Evolutionary conservation across 2,329 filamentous ascomycete species (phyloP).

Genomic region (Exophiala sideris): DNA sequence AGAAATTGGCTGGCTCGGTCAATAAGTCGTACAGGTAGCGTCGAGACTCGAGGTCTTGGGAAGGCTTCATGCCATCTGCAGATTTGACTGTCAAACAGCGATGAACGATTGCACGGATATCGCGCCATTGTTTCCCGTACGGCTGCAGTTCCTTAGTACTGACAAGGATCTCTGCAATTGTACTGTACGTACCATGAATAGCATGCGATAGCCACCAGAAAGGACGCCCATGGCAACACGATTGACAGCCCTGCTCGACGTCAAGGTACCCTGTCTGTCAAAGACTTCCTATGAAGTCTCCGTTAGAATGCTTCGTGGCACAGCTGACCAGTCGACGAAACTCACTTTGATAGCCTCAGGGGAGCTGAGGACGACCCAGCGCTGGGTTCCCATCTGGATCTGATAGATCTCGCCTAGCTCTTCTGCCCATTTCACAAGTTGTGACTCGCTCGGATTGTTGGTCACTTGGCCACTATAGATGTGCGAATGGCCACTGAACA

Average conservation of each 20-base stretch:
- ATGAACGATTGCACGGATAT: slow-evolving; percentile 7
- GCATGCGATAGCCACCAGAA: slow-evolving; percentile 14
- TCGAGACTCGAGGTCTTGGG: slow-evolving; percentile 3
- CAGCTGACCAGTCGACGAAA: no score
- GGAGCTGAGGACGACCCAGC: slow-evolving; percentile 9
- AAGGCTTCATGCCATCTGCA: slow-evolving; percentile 12
- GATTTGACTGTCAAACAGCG: slow-evolving; percentile 10
- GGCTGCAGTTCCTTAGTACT: neutral
- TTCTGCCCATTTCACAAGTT: slow-evolving; percentile 21
- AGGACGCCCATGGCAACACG: neutral
- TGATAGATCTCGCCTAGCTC: slow-evolving; percentile 21
- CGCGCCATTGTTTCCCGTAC: slow-evolving; percentile 12
- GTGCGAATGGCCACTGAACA: slow-evolving; percentile 8
- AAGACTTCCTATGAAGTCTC: neutral
- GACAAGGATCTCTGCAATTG: neutral
- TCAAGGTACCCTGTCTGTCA: slow-evolving; percentile 1
- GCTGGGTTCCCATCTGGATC: slow-evolving; percentile 16
- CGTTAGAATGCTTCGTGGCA: neutral
- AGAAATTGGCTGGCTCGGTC: slow-evolving; percentile 4
- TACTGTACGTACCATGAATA: slow-evolving; percentile 8
- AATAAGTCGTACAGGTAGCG: slow-evolving; percentile 8
- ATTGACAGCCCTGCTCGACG: neutral
- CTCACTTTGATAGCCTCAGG: slow-evolving; percentile 11
- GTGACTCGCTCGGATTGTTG: slow-evolving; percentile 9
- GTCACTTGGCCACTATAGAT: slow-evolving; percentile 6